Percentiles rank a stretch among this genome's conserved stretches.
Conservation (phyloP, 495 filamentous ascomycete species). For the Xylaria palmicola region DNA sequence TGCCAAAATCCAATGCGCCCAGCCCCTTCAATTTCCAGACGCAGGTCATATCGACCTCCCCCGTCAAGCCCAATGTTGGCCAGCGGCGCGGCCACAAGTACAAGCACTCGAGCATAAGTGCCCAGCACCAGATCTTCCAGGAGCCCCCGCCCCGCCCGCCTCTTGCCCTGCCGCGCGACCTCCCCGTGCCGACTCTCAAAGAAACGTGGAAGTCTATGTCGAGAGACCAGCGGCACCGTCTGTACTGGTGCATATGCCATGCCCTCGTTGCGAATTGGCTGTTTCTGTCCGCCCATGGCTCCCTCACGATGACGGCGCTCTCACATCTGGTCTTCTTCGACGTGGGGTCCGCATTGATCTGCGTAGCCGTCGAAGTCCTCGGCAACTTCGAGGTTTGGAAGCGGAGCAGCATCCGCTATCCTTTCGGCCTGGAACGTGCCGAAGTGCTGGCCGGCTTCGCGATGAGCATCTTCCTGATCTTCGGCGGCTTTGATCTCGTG, state of each 20-base stretch:
- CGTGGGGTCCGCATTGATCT: conserved; percentile 87
- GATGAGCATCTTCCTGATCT: conserved; percentile 89
- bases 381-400: conserved; percentile 98
- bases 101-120: conserved; percentile 91
- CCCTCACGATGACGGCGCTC: conserved; percentile 87
- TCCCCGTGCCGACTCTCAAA: conserved; percentile 86
- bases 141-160: conserved; percentile 88
- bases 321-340: conserved; percentile 95
- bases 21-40: conserved; percentile 95
- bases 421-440: conserved; percentile 85
- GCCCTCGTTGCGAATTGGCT: conserved; percentile 76
- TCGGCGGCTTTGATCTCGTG: conserved; percentile 94
- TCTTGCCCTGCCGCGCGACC: conserved; percentile 83
- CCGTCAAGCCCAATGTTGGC: conserved; percentile 83
- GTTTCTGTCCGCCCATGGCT: conserved; percentile 79
- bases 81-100: conserved; percentile 95
- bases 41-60: conserved; percentile 69
- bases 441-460: conserved; percentile 97
- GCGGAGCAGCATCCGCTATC: conserved; percentile 85
- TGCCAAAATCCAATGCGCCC: conserved; percentile 34
- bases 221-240: conserved; percentile 73
- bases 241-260: conserved; percentile 90
- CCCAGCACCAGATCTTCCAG: conserved; percentile 87
- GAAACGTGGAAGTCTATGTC: conserved; percentile 88
- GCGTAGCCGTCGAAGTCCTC: conserved; percentile 87